phyloP scores from a whole-genome alignment of 1,284 basidiomycete genomes.

The Microbotryomycetes sp. region DNA sequence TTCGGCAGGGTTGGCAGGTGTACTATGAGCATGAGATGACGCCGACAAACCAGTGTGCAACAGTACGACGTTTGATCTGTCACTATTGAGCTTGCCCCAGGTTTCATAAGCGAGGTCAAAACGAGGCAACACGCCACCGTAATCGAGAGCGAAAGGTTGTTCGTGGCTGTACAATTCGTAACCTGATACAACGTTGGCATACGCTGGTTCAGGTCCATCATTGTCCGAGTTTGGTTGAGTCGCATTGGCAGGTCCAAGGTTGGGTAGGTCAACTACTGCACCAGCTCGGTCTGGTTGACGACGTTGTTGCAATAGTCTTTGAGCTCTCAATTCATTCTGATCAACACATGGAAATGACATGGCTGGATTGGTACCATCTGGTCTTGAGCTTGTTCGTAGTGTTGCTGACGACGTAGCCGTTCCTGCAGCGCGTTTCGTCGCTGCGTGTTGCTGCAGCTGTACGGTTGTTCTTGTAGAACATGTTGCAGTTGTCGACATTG shows the following conservation, averaged over 20 bases:
- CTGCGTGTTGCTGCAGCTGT: neutral
- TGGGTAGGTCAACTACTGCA: constrained; percentile 13
- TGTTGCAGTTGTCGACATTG: neutral
- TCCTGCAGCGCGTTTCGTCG: neutral
- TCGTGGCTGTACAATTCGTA: constrained; percentile 43
- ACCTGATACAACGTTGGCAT: constrained; percentile 44
- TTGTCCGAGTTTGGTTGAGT: constrained; percentile 8
- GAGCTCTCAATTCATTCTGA: constrained; percentile 34
- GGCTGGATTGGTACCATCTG: constrained; percentile 35
- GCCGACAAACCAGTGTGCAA: constrained; percentile 94
- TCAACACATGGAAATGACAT: constrained; percentile 40
- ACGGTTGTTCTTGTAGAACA: neutral
- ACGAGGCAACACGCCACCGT: constrained; percentile 58
- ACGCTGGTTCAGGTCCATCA: constrained; percentile 45
- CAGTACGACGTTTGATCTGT: constrained; percentile 84
- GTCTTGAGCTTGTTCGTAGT: constrained; percentile 3
- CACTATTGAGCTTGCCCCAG: constrained; percentile 80
- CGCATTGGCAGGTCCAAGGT: neutral
- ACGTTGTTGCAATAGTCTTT: constrained; percentile 27
- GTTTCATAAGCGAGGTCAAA: constrained; percentile 95
- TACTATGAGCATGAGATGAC: constrained; percentile 89
- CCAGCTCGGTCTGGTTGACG: constrained; percentile 3
- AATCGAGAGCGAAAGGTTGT: constrained; percentile 66
- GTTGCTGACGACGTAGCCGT: neutral
- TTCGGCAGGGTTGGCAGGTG: constrained; percentile 64